Conservation (phyloP, 768 basidiomycete species). For the Rossbeevera mucosa region DNA sequence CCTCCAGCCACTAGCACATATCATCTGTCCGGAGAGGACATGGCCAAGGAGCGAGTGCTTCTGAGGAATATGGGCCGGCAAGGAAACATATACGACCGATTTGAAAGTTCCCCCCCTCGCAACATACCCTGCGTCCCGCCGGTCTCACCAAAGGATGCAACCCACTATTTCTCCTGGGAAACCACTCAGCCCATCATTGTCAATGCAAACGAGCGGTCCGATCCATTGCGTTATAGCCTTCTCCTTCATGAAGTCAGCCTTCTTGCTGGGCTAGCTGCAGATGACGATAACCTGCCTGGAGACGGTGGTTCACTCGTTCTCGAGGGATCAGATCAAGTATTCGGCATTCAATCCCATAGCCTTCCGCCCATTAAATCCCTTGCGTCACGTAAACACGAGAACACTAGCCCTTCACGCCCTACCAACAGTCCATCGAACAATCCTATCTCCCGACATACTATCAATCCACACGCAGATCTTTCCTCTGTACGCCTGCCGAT, state of each 20-base stretch:
- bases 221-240: slow-evolving; percentile 22
- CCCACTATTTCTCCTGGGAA: slow-evolving; percentile 18
- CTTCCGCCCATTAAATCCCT: slow-evolving; percentile 20
- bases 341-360: slow-evolving; percentile 16
- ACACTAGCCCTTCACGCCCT: neutral
- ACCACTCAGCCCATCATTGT: slow-evolving; percentile 2
- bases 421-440: neutral
- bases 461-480: neutral
- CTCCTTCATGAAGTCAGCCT: slow-evolving; percentile 31
- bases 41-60: slow-evolving; percentile 11
- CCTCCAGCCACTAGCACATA: neutral
- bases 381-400: slow-evolving; percentile 8
- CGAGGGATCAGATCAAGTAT: neutral
- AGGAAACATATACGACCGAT: slow-evolving; percentile 2
- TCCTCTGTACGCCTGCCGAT: neutral
- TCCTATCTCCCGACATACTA: neutral
- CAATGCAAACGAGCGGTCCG: slow-evolving; percentile 1
- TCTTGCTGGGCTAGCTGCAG: slow-evolving; percentile 27
- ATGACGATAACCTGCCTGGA: slow-evolving; percentile 9
- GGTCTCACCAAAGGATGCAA: neutral
- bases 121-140: neutral
- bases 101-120: slow-evolving; percentile 11
- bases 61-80: slow-evolving; percentile 14
- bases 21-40: slow-evolving; percentile 12
- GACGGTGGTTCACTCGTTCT: slow-evolving; percentile 1